A percentile compares a stretch with the other conserved stretches of the same genome.
Evolutionary conservation across 805 yeast genomes (phyloP).

Genomic region (Zygotorulaspora chibaensis): DNA sequence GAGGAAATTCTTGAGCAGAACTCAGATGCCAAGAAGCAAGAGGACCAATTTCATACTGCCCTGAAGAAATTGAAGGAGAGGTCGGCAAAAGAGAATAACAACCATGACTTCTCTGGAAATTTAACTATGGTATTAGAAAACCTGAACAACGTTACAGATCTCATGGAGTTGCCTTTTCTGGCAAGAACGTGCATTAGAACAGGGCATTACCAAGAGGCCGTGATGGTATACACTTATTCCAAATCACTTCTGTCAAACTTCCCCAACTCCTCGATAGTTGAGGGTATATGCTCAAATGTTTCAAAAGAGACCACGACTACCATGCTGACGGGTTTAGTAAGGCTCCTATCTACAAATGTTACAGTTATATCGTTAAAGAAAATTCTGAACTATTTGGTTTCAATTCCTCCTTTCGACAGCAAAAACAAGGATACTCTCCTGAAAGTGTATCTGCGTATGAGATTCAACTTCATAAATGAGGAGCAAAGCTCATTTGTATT

Average conservation of each 20-base stretch:
- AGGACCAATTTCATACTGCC: slow-evolving; percentile 34
- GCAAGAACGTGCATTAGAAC: slow-evolving; percentile 78
- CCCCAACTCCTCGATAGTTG: slow-evolving; percentile 40
- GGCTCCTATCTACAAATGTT: slow-evolving; percentile 66
- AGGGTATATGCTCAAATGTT: slow-evolving; percentile 26
- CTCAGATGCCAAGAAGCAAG: slow-evolving; percentile 18
- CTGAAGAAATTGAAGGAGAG: slow-evolving; percentile 21
- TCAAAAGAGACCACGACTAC: slow-evolving; percentile 36
- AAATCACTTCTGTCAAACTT: slow-evolving; percentile 66
- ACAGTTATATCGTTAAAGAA: slow-evolving; percentile 77
- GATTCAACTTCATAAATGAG: slow-evolving; percentile 60
- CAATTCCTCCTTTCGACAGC: slow-evolving; percentile 53
- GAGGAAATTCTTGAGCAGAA: slow-evolving; percentile 23
- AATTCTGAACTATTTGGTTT: slow-evolving; percentile 67
- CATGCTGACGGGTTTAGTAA: slow-evolving; percentile 69
- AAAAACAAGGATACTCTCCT: slow-evolving; percentile 34
- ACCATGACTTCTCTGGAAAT: slow-evolving; percentile 12
- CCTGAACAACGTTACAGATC: slow-evolving; percentile 68
- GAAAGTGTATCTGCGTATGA: slow-evolving; percentile 61
- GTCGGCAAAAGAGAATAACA: slow-evolving; percentile 13
- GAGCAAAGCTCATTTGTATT: slow-evolving; percentile 48
- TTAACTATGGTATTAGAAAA: slow-evolving; percentile 48
- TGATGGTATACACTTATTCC: slow-evolving; percentile 74
- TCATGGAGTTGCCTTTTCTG: slow-evolving; percentile 78
- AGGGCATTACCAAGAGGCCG: slow-evolving; percentile 85